Evolutionary conservation across 169 alveolate species (phyloP).

Genomic region (Plasmodium fragile): DNA sequence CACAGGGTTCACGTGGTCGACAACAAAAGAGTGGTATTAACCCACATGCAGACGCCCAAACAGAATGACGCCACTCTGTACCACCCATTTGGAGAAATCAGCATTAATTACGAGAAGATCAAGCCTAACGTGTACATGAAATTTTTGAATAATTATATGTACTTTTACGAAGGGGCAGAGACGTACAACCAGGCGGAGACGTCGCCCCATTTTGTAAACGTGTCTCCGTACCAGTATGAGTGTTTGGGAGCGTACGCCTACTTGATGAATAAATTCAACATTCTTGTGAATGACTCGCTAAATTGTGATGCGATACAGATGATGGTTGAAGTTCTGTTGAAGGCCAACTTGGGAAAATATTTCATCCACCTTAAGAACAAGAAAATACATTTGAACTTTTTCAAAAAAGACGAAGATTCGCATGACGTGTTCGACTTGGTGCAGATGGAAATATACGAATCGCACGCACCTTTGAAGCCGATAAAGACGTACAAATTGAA

Average conservation of each 20-base stretch:
- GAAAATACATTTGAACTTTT: conserved; percentile 35
- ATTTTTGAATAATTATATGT: conserved; percentile 30
- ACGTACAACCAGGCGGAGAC: not conserved
- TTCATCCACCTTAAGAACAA: conserved; percentile 29
- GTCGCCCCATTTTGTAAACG: conserved; percentile 6
- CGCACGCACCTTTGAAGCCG: not conserved
- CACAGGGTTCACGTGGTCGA: conserved; percentile 3
- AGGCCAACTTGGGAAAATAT: conserved; percentile 70
- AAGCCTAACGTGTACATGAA: conserved; percentile 29
- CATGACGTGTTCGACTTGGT: conserved; percentile 56
- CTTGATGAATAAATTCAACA: conserved; percentile 68
- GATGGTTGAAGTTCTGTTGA: conserved; percentile 56
- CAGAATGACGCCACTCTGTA: not conserved
- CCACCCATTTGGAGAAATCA: conserved; percentile 27
- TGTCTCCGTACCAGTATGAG: conserved; percentile 52
- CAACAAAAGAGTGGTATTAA: not conserved
- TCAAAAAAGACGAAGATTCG: not conserved
- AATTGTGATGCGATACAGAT: conserved; percentile 72
- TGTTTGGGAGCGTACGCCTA: conserved; percentile 75
- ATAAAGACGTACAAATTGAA: conserved; percentile 2
- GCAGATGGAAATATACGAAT: conserved; percentile 47
- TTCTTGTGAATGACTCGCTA: conserved; percentile 37
- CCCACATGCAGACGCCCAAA: conserved; percentile 58
- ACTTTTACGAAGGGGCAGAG: conserved; percentile 43
- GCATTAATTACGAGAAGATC: conserved; percentile 10